Evolutionary conservation across 1,284 basidiomycete species (phyloP).

Genomic region (Trichosporon faecale): DNA sequence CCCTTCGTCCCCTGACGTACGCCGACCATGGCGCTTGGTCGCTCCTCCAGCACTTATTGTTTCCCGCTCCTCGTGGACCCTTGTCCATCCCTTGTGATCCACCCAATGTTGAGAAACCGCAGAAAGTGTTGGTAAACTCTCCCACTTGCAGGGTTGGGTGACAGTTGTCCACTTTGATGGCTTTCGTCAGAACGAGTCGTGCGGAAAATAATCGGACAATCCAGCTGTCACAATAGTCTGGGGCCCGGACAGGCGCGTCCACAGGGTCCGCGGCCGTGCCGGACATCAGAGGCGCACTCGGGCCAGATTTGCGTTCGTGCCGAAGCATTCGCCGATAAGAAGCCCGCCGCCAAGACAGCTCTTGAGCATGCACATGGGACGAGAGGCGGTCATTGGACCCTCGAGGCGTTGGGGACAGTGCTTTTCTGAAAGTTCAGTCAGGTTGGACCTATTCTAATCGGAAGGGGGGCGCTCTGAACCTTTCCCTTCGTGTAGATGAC

Average conservation of each 20-base stretch:
- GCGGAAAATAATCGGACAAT: too few relatives aligned
- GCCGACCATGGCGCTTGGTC: not conserved
- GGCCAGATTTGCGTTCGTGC: too few relatives aligned
- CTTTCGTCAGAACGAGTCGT: too few relatives aligned
- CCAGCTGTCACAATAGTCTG: too few relatives aligned
- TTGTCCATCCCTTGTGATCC: not conserved
- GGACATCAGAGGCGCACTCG: too few relatives aligned
- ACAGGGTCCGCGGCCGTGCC: not conserved
- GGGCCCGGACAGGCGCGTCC: too few relatives aligned
- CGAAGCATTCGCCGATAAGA: not conserved
- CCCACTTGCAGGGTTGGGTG: too few relatives aligned
- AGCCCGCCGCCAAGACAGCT: too few relatives aligned
- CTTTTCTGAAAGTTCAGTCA: not conserved
- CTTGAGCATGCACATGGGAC: too few relatives aligned
- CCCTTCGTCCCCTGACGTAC: not conserved
- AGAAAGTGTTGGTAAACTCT: too few relatives aligned
- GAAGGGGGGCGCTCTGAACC: not conserved
- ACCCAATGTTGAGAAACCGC: not conserved
- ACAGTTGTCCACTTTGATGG: too few relatives aligned
- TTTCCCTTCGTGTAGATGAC: not conserved
- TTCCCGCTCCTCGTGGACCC: not conserved
- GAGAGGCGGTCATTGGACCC: too few relatives aligned
- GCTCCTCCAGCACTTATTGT: not conserved
- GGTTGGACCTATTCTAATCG: not conserved
- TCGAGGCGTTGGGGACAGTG: not conserved